Base-by-base conservation (phyloP, 139 green algal genomes). In the Coccomyxa sp. region DNA sequence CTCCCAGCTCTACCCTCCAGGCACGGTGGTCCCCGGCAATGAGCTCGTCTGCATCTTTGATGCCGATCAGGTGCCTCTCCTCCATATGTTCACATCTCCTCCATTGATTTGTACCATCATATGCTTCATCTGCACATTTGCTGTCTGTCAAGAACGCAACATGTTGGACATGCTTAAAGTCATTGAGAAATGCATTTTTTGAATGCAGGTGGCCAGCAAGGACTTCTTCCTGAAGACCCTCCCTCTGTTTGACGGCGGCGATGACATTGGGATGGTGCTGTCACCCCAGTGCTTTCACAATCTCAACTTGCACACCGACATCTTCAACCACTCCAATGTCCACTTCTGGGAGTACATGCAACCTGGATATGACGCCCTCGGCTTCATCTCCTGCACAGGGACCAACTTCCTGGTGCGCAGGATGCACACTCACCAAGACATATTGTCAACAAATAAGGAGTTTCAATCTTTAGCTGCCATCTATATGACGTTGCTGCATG, bases 281-380 rank as follows among this genome's bases (percentile, higher is more conserved):
- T 87, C 82, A 9, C 89, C 89, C 32, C 90, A 95, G 89, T 89
- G 90, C 80, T 96, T 96, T 81, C 91, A 91, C 90, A 96, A 96
- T 86, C 90, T 96, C 58, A 89, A 95, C 82, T 83, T 89, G 27
- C 85, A 89, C 76, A 87, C 83, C 23, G 92, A 96, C 88, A 93
- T 96, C 83, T 96, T 96, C 91, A 96, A 96, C 88, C 93, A 96
- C 87, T 92, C 91, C 86, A 96, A 96, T 84, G 88, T 94, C 23
- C 92, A 95, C 82, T 95, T 95, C 87, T 95, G 92, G 92, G 90
- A 94, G 86, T 88, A 88, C 87, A 83, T 85, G 79, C 90, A 93
- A 88, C 90, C 90, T 7, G 90, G 90, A 23, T 93, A 93, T 80
- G 89, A 93, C 74, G 89, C 90, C 57, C 79, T 92, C 45, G 90